Evolutionary conservation across 495 filamentous ascomycete genomes (phyloP).

Genomic region (Aspergillus sclerotiicarbonarius): DNA sequence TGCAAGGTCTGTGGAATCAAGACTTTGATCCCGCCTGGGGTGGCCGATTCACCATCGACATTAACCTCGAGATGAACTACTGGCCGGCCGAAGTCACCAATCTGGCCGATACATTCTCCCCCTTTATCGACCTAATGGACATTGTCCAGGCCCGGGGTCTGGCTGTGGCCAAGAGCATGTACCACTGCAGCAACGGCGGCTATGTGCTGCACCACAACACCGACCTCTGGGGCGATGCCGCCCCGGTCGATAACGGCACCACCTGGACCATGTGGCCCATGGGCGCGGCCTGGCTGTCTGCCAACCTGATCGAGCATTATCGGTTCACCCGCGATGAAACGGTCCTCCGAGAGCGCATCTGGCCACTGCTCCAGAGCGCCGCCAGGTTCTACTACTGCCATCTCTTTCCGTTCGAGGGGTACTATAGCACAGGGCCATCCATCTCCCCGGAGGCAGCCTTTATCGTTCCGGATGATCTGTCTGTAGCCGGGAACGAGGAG

Average conservation of each 20-base stretch:
- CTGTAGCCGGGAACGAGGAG: slow-evolving; percentile 13
- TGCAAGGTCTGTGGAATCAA: slow-evolving; percentile 53
- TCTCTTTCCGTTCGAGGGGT: slow-evolving; percentile 29
- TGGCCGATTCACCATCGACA: slow-evolving; percentile 51
- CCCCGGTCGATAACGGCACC: slow-evolving; percentile 33
- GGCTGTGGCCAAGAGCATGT: slow-evolving; percentile 36
- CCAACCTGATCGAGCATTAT: slow-evolving; percentile 39
- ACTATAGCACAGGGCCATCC: slow-evolving; percentile 35
- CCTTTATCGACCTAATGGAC: slow-evolving; percentile 36
- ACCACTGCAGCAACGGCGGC: slow-evolving; percentile 32
- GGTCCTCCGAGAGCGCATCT: slow-evolving; percentile 23
- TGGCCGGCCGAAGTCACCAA: slow-evolving; percentile 46
- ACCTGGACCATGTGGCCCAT: slow-evolving; percentile 36
- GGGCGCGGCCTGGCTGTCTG: slow-evolving; percentile 38
- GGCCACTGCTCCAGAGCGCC: slow-evolving; percentile 25
- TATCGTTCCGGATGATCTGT: slow-evolving; percentile 17
- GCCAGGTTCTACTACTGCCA: slow-evolving; percentile 36
- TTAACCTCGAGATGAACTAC: slow-evolving; percentile 28
- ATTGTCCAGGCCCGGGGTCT: slow-evolving; percentile 21
- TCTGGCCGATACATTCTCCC: slow-evolving; percentile 10
- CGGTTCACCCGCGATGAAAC: slow-evolving; percentile 29
- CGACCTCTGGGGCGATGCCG: slow-evolving; percentile 42
- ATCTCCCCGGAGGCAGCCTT: slow-evolving; percentile 42
- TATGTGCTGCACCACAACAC: slow-evolving; percentile 40
- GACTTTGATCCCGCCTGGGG: slow-evolving; percentile 43